Evolutionary conservation across 768 basidiomycete species (phyloP).

Genomic region (Tulasnella calospora): DNA sequence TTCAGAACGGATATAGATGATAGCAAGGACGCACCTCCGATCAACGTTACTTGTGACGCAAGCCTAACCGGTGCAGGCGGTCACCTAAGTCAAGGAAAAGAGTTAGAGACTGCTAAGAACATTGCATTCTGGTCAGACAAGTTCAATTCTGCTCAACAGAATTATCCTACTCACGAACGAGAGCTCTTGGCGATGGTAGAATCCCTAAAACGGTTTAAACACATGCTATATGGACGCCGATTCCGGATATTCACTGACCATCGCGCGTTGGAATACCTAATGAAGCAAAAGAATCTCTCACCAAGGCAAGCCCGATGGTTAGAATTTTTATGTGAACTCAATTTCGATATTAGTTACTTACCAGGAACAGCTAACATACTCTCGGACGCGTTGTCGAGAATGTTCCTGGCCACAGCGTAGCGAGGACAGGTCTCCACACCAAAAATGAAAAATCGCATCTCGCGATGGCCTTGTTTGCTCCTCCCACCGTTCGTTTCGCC

Average conservation of each 20-base stretch:
- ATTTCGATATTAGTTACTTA: conserved; percentile 40
- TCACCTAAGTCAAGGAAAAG: conserved; percentile 31
- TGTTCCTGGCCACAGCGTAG: no score
- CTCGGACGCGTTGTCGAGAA: conserved; percentile 41
- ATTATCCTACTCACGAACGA: conserved; percentile 42
- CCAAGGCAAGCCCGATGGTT: conserved; percentile 40
- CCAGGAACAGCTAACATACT: conserved; percentile 40
- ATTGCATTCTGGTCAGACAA: conserved; percentile 15
- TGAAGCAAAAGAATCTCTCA: conserved; percentile 37
- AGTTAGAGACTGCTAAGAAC: neutral
- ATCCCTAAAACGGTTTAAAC: conserved; percentile 33
- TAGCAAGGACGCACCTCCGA: conserved; percentile 32
- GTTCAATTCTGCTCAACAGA: conserved; percentile 26
- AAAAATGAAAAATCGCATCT: no score
- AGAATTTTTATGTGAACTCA: conserved; percentile 40
- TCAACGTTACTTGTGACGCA: conserved; percentile 34
- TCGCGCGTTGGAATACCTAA: conserved; percentile 38
- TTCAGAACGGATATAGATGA: conserved; percentile 31
- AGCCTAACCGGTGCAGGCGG: conserved; percentile 40
- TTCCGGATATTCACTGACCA: conserved; percentile 41
- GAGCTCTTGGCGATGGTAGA: conserved; percentile 40
- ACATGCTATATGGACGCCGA: conserved; percentile 30
- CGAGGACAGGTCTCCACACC: no score
- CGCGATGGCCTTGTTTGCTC: no score
- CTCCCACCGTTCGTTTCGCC: no score